Base-by-base conservation (phyloP, 495 filamentous ascomycete species). In the Xylaria palmicola region DNA sequence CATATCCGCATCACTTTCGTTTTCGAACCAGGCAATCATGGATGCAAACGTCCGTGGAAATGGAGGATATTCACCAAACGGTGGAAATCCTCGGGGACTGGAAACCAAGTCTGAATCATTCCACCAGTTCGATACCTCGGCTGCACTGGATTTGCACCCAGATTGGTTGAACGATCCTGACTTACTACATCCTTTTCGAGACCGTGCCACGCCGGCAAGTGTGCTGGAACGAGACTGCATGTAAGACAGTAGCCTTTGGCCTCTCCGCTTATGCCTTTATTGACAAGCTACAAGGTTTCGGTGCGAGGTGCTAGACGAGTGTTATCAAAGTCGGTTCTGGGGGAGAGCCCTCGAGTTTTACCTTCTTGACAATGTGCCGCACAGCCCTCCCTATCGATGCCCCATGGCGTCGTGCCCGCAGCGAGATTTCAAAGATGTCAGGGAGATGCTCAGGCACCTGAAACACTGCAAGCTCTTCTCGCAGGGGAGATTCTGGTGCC, bases 401-500 rank as follows among this genome's bases (percentile, higher is more conserved):
- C 52, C 13, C 2, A 56, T 56, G 52, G 24, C 52, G 20, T 40
- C 20, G 1, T 55, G 51, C 30, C 12, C n/a, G 22, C 12, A 44
- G 3, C 13, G 30, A 6, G 22, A 48, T 13, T 68, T 64, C 19
- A 32, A 44, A 0, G 20, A 41, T 1, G 29, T 37, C 0, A 34
- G 56, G 12, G 30, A 59, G 3, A 66, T 65, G 66, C 26, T 68
- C 19, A 20, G 13, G 4, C 66, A 68, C 45, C 54, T 68, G 1
- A 64, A 66, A 22, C 9, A 13, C 4, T 68, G 66, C 41, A 15
- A 37, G 17, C 49, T 12, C 12, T 57, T 68, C 43, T 4, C 34
- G 2, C 6, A 64, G 5, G 61, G 58, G 3, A 37, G 52, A 12
- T 49, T 64, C 48, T 45, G 17, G 9, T 63, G 60, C 20, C 63